Evolutionary conservation across 2,329 filamentous ascomycete species (phyloP).

Genomic region (Sporothrix pseudoabietina): DNA sequence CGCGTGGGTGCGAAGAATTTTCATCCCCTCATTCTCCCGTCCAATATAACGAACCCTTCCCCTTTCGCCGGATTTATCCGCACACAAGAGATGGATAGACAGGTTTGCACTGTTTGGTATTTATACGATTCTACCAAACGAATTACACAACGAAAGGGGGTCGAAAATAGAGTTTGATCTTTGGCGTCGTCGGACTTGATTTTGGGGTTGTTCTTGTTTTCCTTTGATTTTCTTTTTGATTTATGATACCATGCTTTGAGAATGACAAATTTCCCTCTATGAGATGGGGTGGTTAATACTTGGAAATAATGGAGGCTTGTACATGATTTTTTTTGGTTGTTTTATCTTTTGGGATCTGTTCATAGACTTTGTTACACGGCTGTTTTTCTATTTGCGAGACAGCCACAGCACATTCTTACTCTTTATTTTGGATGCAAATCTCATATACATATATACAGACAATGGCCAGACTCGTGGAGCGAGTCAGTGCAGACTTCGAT

Average conservation of each 20-base stretch:
- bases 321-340: background rate
- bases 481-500: background rate
- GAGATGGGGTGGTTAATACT: background rate
- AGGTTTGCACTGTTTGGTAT: background rate
- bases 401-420: conserved; percentile 3
- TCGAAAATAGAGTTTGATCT: background rate
- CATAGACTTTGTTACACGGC: background rate
- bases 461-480: too few relatives aligned
- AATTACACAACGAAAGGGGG: background rate
- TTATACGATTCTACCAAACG: conserved; percentile 16
- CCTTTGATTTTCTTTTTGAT: background rate
- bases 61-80: conserved; percentile 19
- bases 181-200: background rate
- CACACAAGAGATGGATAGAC: background rate
- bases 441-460: background rate
- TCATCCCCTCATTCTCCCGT: background rate
- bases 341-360: background rate
- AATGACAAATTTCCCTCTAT: background rate
- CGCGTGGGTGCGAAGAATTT: conserved; percentile 8
- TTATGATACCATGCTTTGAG: conserved; percentile 11
- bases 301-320: background rate
- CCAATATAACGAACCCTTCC: background rate
- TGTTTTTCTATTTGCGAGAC: background rate
- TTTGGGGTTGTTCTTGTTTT: background rate
- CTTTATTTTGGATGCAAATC: background rate